phyloP scores from a whole-genome alignment of 306 rosid species.

The Sesbania bispinosa region DNA sequence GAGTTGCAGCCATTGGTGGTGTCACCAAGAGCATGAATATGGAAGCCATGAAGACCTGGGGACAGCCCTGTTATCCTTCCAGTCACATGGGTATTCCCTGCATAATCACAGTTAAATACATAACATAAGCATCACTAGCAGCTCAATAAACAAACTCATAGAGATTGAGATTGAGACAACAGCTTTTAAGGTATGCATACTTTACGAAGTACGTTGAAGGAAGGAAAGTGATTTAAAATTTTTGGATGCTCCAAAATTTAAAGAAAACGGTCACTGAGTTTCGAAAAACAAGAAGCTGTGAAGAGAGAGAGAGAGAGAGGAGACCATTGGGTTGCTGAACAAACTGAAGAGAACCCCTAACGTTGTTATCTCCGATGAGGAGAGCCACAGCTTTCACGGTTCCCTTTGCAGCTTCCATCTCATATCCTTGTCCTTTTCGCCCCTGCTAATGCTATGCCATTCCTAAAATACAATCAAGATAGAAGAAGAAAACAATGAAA shows the following conservation, averaged over 20 bases:
- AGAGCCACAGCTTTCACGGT: constrained; percentile 60
- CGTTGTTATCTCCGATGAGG: constrained; percentile 45
- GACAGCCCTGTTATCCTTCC: constrained; percentile 58
- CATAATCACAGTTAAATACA: not conserved
- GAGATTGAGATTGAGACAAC: too few relatives aligned
- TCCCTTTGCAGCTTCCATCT: constrained; percentile 31
- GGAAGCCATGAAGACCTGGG: constrained; percentile 52
- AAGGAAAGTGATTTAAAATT: too few relatives aligned
- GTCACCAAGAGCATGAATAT: constrained; percentile 58
- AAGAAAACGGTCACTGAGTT: too few relatives aligned
- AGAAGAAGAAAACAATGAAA: too few relatives aligned
- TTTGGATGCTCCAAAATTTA: too few relatives aligned
- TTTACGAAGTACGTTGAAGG: too few relatives aligned
- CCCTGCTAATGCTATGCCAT: too few relatives aligned
- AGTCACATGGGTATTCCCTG: constrained; percentile 52
- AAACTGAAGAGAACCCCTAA: constrained; percentile 66
- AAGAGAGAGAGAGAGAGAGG: constrained; percentile 20
- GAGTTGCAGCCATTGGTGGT: constrained; percentile 64
- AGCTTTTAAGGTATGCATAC: too few relatives aligned
- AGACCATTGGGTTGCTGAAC: constrained; percentile 43
- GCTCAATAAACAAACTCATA: not conserved
- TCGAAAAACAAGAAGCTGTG: not conserved
- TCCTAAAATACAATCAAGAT: too few relatives aligned
- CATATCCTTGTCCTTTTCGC: not conserved
- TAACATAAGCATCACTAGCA: not conserved